These are phyloP conservation scores for Trichoderma asperelloides DNA, from an alignment of 495 filamentous ascomycete species.

Conservation along the genomic window DNA sequence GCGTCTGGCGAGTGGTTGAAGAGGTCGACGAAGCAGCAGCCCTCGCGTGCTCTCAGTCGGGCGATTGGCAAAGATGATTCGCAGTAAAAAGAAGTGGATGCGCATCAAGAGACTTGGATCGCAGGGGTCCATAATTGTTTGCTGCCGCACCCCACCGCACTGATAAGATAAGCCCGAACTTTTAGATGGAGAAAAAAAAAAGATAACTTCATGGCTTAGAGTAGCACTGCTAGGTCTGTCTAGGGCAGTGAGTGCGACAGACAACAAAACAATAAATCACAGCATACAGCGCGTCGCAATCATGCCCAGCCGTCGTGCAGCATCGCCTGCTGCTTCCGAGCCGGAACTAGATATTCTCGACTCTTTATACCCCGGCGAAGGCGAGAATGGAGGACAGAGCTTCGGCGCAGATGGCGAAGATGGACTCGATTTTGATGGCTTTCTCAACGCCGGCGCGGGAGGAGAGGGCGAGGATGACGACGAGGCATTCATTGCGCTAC, in stretches of 20 bases:
- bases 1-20: not conserved
- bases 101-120: not conserved
- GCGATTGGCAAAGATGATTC: not conserved
- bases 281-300: not conserved
- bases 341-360: slow-evolving; percentile 84
- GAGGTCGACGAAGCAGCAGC: not conserved
- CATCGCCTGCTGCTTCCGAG: slow-evolving; percentile 80
- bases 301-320: slow-evolving; percentile 34
- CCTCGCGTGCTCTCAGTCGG: not conserved
- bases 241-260: not conserved
- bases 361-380: slow-evolving; percentile 59
- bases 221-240: not conserved
- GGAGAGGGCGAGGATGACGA: slow-evolving; percentile 56
- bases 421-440: slow-evolving; percentile 28
- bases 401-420: slow-evolving; percentile 22
- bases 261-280: not conserved
- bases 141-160: not conserved
- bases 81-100: not conserved
- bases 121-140: not conserved
- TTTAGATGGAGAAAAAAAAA: slow-evolving; percentile 1
- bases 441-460: slow-evolving; percentile 27
- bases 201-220: not conserved
- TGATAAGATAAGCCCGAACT: slow-evolving; percentile 12
- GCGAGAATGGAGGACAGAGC: slow-evolving; percentile 15
- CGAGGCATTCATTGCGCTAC: slow-evolving; percentile 78